A percentile compares a stretch with the other conserved stretches of the same genome.
Conservation (phyloP, 495 filamentous ascomycete genomes). For the Halenospora varia region DNA sequence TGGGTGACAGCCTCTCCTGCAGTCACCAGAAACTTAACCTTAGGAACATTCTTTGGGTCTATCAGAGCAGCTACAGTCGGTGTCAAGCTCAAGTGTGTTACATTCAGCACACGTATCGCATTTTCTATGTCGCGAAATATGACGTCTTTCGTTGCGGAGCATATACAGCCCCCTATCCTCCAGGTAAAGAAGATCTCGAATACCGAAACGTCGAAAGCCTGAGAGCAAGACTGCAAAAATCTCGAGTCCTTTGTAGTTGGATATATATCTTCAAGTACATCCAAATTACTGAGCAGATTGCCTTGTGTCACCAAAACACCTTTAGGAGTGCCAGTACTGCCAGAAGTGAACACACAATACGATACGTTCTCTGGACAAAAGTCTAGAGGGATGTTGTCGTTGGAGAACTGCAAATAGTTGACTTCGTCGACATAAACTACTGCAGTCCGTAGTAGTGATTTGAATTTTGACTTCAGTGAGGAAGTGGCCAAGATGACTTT, state of each 20-base stretch:
- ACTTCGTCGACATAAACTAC: constrained; percentile 21
- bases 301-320: constrained; percentile 65
- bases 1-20: constrained; percentile 69
- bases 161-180: constrained; percentile 68
- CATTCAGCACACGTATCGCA: constrained; percentile 47
- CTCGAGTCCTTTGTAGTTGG: constrained; percentile 41
- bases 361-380: constrained; percentile 27
- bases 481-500: constrained; percentile 27
- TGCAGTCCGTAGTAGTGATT: constrained; percentile 1
- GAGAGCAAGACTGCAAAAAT: constrained; percentile 68
- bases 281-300: constrained; percentile 66
- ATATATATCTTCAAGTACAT: constrained; percentile 55
- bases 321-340: constrained; percentile 56
- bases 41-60: constrained; percentile 55
- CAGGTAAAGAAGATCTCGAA: constrained; percentile 81
- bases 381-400: constrained; percentile 22
- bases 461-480: constrained; percentile 4
- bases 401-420: constrained; percentile 8
- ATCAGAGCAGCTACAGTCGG: constrained; percentile 70
- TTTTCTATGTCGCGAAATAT: constrained; percentile 61
- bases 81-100: constrained; percentile 77
- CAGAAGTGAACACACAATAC: constrained; percentile 37
- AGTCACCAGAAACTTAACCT: constrained; percentile 62
- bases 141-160: constrained; percentile 59
- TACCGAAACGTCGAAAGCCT: constrained; percentile 73